Evolutionary conservation across 306 rosid genomes (phyloP).

Genomic region (Castanospermum australe): DNA sequence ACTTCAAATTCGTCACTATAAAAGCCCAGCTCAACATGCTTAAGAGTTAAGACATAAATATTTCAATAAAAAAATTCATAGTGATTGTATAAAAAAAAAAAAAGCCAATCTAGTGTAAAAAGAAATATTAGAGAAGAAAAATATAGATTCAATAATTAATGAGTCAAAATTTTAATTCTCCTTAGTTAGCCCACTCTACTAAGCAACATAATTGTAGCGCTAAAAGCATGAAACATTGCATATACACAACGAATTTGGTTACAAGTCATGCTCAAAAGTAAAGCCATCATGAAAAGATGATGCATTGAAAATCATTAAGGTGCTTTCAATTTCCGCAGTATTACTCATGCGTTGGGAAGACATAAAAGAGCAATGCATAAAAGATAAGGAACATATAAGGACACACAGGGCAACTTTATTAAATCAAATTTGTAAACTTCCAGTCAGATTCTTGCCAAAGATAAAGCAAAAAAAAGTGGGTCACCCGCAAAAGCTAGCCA

Average conservation of each 20-base stretch:
- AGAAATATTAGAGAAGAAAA: too few relatives aligned
- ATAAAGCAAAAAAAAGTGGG: constrained; percentile 36
- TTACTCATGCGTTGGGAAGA: background rate
- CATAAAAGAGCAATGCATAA: constrained; percentile 22
- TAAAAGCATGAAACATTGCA: constrained; percentile 21
- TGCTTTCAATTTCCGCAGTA: constrained; percentile 9
- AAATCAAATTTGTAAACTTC: constrained; percentile 26
- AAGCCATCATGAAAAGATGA: constrained; percentile 31
- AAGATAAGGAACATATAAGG: constrained; percentile 18
- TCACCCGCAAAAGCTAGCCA: constrained; percentile 19
- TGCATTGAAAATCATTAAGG: background rate
- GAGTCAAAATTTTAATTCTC: background rate
- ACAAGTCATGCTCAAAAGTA: constrained; percentile 20
- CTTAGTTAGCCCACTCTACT: constrained; percentile 15
- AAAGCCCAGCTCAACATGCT: too few relatives aligned
- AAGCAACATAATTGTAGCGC: constrained; percentile 21
- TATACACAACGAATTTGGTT: constrained; percentile 6
- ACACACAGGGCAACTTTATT: constrained; percentile 41
- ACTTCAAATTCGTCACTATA: too few relatives aligned
- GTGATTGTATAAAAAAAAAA: too few relatives aligned
- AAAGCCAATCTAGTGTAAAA: too few relatives aligned
- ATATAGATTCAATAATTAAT: too few relatives aligned
- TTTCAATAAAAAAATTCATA: too few relatives aligned
- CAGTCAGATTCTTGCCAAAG: constrained; percentile 23
- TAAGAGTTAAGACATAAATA: too few relatives aligned